phyloP scores from a whole-genome alignment of 305 asterid species.

The Fraxinus sp. region DNA sequence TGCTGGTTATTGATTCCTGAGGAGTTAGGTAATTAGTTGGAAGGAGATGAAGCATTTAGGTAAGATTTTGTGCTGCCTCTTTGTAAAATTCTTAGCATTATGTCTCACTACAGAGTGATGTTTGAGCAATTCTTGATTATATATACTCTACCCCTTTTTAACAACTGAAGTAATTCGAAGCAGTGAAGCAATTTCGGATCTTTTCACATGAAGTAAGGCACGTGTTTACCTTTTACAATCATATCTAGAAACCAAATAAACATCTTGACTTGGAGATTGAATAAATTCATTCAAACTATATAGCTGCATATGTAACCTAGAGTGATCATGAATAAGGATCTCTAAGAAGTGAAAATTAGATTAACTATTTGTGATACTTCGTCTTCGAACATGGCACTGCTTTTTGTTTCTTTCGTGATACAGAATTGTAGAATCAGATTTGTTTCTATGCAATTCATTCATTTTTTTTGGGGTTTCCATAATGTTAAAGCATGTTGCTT shows the following conservation, averaged over 20 bases:
- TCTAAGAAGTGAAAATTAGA: background rate
- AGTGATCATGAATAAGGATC: background rate
- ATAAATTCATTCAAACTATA: background rate
- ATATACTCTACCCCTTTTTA: background rate
- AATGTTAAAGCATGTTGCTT: slow-evolving; percentile 8
- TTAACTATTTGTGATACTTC: background rate
- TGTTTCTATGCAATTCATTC: background rate
- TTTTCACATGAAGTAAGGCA: background rate
- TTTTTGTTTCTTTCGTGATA: background rate
- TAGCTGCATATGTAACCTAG: background rate
- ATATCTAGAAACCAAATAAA: background rate
- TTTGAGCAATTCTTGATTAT: background rate
- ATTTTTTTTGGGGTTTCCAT: background rate
- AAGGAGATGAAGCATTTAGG: background rate
- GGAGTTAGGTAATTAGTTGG: background rate
- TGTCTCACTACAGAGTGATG: background rate
- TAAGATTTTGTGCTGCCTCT: background rate
- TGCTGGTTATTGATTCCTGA: background rate
- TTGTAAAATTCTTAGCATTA: background rate
- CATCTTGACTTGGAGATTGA: background rate
- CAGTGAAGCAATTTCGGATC: background rate
- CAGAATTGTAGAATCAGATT: background rate
- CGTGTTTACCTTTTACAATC: background rate
- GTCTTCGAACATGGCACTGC: background rate
- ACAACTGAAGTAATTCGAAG: background rate